Evolutionary conservation across 1,284 basidiomycete species (phyloP).

Genomic region (Marasmius fiardii): DNA sequence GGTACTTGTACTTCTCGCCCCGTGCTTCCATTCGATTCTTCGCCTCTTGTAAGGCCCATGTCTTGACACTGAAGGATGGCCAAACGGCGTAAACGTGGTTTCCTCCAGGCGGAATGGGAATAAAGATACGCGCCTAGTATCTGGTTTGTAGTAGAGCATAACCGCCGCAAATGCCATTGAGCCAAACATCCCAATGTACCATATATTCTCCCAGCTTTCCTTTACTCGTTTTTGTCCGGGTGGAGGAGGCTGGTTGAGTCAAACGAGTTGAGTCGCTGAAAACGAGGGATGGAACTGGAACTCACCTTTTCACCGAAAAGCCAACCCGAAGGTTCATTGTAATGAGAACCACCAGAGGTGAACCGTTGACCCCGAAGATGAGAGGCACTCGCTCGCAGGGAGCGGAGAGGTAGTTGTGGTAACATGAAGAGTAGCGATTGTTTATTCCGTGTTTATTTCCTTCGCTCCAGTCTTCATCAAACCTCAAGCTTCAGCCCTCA

Average conservation of each 20-base stretch:
- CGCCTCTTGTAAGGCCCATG: conserved; percentile 88
- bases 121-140: conserved; percentile 75
- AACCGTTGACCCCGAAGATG: conserved; percentile 39
- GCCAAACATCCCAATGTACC: conserved; percentile 91
- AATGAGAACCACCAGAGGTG: conserved; percentile 77
- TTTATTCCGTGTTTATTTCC: neutral
- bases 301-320: conserved; percentile 87
- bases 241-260: conserved; percentile 55
- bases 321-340: conserved; percentile 86
- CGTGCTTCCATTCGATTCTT: conserved; percentile 86
- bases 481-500: neutral
- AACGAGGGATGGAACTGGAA: conserved; percentile 7
- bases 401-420: conserved; percentile 34
- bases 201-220: conserved; percentile 86
- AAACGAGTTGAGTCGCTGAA: conserved; percentile 5
- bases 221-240: conserved; percentile 82
- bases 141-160: conserved; percentile 91
- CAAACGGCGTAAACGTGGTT: conserved; percentile 2
- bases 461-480: neutral
- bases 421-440: conserved; percentile 11
- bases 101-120: neutral
- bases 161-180: conserved; percentile 77
- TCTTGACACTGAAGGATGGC: conserved; percentile 63
- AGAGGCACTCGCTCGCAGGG: conserved; percentile 31
- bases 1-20: conserved; percentile 82